Conservation (phyloP, 192 early-diverging fungal genomes). For the Phycomyces nitens region DNA sequence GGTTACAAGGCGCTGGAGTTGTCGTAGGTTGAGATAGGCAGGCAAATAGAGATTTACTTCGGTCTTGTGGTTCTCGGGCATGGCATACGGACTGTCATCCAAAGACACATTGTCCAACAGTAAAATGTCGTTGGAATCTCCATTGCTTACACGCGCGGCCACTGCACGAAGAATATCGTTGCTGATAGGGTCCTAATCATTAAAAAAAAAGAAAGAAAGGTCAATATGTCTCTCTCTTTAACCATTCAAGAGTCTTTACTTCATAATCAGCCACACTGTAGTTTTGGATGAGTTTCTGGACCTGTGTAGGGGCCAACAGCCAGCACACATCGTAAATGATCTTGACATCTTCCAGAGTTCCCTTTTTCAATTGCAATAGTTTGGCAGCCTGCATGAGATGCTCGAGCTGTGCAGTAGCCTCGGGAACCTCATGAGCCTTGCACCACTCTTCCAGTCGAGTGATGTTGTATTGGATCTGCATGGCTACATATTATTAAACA, state of each 20-base stretch:
- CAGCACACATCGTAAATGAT: slow-evolving; percentile 99
- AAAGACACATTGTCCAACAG: slow-evolving; percentile 75
- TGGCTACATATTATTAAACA: slow-evolving; percentile 41
- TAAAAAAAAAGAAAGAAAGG: slow-evolving; percentile 11
- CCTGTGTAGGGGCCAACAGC: slow-evolving; percentile 91
- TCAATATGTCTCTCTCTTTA: background rate
- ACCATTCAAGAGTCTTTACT: slow-evolving; percentile 30
- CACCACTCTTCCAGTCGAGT: slow-evolving; percentile 99
- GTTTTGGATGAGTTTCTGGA: slow-evolving; percentile 94
- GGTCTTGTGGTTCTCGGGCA: slow-evolving; percentile 44
- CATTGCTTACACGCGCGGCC: slow-evolving; percentile 69
- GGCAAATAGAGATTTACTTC: slow-evolving; percentile 7
- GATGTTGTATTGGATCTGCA: slow-evolving; percentile 99
- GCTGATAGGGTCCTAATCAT: slow-evolving; percentile 66
- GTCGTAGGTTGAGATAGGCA: slow-evolving; percentile 4
- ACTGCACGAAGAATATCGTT: slow-evolving; percentile 88
- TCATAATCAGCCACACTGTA: slow-evolving; percentile 97
- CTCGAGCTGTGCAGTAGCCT: slow-evolving; percentile 86
- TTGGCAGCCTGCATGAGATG: slow-evolving; percentile 96
- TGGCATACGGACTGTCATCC: slow-evolving; percentile 54
- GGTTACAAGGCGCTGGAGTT: background rate
- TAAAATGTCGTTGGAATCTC: slow-evolving; percentile 84
- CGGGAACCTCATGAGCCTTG: slow-evolving; percentile 86
- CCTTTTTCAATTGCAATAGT: slow-evolving; percentile 93
- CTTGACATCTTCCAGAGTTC: slow-evolving; percentile 78